phyloP scores from a whole-genome alignment of 2,329 filamentous ascomycete genomes.

The Colletotrichum filicis region DNA sequence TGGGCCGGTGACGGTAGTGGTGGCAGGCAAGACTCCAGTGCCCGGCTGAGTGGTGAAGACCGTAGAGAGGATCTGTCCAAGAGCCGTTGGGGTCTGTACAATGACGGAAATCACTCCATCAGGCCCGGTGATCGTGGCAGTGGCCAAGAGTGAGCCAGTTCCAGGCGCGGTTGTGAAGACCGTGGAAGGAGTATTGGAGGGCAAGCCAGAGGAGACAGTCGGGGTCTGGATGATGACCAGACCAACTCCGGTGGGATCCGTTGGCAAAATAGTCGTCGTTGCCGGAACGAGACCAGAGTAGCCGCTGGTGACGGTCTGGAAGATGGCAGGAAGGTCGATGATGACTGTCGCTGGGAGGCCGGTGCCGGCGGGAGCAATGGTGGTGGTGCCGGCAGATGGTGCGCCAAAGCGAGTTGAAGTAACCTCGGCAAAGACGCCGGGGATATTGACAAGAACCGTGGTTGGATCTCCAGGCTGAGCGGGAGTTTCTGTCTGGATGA shows the following conservation, averaged over 20 bases:
- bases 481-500: conserved; percentile 5
- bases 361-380: neutral
- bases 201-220: neutral
- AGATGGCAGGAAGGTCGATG: conserved; percentile 8
- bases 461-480: conserved; percentile 1
- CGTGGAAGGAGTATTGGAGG: neutral
- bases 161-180: conserved; percentile 6
- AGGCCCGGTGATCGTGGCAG: neutral
- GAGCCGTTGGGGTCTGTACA: neutral
- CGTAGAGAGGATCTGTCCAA: neutral
- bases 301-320: conserved; percentile 20
- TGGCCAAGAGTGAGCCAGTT: neutral
- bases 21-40: neutral
- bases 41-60: conserved; percentile 1
- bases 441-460: conserved; percentile 23
- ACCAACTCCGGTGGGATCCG: conserved; percentile 3
- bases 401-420: conserved; percentile 24
- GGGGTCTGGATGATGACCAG: conserved; percentile 21
- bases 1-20: neutral
- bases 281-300: conserved; percentile 18
- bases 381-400: conserved; percentile 14
- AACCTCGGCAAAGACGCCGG: neutral
- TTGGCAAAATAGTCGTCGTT: conserved; percentile 8
- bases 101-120: conserved; percentile 17
- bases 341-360: conserved; percentile 17